These are phyloP conservation scores for Actinomortierella wolfii DNA, from an alignment of 371 early-diverging fungal species.

Conservation along the genomic window DNA sequence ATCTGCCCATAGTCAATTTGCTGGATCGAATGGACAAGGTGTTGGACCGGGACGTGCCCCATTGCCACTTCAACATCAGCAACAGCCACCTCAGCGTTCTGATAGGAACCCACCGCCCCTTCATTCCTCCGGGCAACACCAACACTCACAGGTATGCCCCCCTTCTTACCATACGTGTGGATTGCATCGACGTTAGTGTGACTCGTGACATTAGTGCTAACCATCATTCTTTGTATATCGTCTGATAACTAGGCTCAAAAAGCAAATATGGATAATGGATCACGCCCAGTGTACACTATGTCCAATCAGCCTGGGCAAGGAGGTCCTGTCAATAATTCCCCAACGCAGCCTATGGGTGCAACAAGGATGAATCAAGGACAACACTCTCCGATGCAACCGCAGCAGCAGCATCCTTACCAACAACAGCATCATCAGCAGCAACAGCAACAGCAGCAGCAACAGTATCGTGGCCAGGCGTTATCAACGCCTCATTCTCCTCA, in stretches of 20 bases:
- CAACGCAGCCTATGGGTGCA: too few species aligned
- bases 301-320: neutral
- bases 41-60: too few species aligned
- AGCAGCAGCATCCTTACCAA: constrained; percentile 10
- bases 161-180: too few species aligned
- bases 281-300: neutral
- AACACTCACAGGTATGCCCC: too few species aligned
- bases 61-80: too few species aligned
- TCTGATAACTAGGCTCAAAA: constrained; percentile 5
- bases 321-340: too few species aligned
- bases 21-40: too few species aligned
- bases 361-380: neutral
- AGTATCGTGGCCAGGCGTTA: neutral
- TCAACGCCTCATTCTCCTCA: neutral
- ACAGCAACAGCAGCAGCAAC: constrained; percentile 7
- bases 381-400: neutral
- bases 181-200: too few species aligned
- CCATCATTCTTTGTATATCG: neutral
- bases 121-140: too few species aligned
- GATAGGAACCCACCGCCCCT: too few species aligned
- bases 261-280: neutral
- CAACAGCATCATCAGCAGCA: neutral
- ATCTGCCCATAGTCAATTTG: neutral
- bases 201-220: too few species aligned
- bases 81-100: too few species aligned